Evolutionary conservation across 2,329 filamentous ascomycete species (phyloP), one percentile per base, ranked within the genome.

Genomic region (Curvularia sp.): DNA sequence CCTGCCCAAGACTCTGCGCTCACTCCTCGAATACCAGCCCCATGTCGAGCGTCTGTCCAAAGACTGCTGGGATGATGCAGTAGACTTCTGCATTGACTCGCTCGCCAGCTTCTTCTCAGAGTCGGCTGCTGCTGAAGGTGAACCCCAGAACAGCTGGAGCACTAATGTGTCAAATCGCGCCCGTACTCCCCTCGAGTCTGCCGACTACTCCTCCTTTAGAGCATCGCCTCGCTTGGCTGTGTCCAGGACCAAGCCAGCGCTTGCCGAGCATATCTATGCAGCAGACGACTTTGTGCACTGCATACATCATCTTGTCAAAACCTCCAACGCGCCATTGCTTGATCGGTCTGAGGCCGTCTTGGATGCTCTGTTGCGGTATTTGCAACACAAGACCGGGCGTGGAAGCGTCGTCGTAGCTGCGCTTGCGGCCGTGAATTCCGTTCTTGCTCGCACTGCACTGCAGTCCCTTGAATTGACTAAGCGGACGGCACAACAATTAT

Each of bases 41-140:
- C 92, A 96, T 74, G 87, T 90, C 27, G 96, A 98, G 76, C 88
- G 93, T 68, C 81, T 98, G 12, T 84, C 87, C 10, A 80, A 80
- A 19, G 82, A 86, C 13, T 83, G 87, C 56, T 97, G 93, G 93
- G 80, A 86, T 47, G 77, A 79, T 9, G 85, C 89, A 49, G 83
- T 90, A 15, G 83, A 87, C 49, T 95, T 98, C 69, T 91, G 91
- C 65, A 80, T 88, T 51, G 80, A 85, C 28, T 81, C 82, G n/a
- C 81, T 97, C 34, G 60, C 66, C n/a, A 63, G 65, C 32, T 61
- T 68, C 54, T 69, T 74, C 15, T 50, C 59, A 23, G 67, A 70
- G 23, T 18, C 52, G 0, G 60, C 67, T 8, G 67, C 52, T 1
- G 61, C 67, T 8, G 67, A 76, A 49, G 53, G 54, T 23, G 69